Conservation (phyloP, 352 stramenopile species). For the Peronospora belbahrii region DNA sequence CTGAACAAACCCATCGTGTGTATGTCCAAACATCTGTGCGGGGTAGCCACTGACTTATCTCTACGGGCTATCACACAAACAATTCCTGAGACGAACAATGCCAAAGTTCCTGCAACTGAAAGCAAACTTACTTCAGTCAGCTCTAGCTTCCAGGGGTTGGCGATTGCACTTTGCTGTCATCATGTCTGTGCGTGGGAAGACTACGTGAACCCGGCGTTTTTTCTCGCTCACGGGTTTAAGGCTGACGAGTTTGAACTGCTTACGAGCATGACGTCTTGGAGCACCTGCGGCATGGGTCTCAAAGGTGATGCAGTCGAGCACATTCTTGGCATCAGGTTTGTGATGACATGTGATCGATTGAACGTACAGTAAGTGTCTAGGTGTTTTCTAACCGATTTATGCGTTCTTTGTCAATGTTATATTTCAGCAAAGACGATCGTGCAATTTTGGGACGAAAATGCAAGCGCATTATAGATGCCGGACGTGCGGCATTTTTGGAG, state of each 20-base stretch:
- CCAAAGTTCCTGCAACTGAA: slow-evolving; percentile 1
- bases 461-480: slow-evolving; percentile 72
- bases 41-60: slow-evolving; percentile 74
- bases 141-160: slow-evolving; percentile 43
- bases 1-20: slow-evolving; percentile 45
- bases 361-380: neutral
- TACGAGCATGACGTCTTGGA: slow-evolving; percentile 70
- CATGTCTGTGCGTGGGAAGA: slow-evolving; percentile 68
- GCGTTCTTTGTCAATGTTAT: neutral
- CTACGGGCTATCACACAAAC: slow-evolving; percentile 58
- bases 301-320: slow-evolving; percentile 57
- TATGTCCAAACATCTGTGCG: slow-evolving; percentile 84
- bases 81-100: slow-evolving; percentile 15
- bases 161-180: slow-evolving; percentile 75
- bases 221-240: slow-evolving; percentile 47
- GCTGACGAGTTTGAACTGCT: slow-evolving; percentile 52
- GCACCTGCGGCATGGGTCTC: slow-evolving; percentile 63
- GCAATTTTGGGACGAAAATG: slow-evolving; percentile 54
- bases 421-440: slow-evolving; percentile 53
- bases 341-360: neutral
- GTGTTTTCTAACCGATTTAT: neutral
- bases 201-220: slow-evolving; percentile 63
- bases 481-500: slow-evolving; percentile 49
- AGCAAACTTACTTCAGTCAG: slow-evolving; percentile 13
- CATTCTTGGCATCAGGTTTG: slow-evolving; percentile 61